phyloP scores from a whole-genome alignment of 2,329 filamentous ascomycete genomes.

The Cordyceps tenuipes region DNA sequence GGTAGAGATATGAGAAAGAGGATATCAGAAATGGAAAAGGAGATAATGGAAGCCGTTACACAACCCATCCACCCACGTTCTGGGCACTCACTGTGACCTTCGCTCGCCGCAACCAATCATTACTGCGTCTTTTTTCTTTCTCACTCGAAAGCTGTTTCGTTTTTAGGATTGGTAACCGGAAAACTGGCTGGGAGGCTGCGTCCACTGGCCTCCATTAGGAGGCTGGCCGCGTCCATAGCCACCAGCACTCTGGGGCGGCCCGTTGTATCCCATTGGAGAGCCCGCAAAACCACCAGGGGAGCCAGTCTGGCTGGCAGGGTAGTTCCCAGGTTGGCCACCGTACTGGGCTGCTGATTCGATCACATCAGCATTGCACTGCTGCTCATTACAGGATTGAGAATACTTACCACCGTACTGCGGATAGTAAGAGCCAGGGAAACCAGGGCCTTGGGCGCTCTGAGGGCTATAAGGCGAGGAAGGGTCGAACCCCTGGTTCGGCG shows the following conservation, averaged over 20 bases:
- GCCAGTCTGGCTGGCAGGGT: constrained; percentile 44
- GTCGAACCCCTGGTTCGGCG: constrained; percentile 70
- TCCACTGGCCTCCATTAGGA: constrained; percentile 46
- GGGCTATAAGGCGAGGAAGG: constrained; percentile 65
- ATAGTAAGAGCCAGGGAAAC: constrained; percentile 80
- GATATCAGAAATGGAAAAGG: constrained; percentile 14
- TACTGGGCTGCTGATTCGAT: constrained; percentile 36
- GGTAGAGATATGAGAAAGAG: constrained; percentile 5
- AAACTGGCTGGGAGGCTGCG: constrained; percentile 46
- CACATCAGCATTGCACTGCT: neutral
- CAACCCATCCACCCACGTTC: constrained; percentile 5
- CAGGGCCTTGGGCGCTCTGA: constrained; percentile 63
- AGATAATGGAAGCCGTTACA: constrained; percentile 6
- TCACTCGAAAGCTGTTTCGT: constrained; percentile 18
- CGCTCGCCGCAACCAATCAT: neutral
- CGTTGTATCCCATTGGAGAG: constrained; percentile 62
- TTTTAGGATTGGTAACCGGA: constrained; percentile 53
- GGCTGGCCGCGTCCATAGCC: constrained; percentile 74
- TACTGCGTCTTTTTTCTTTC: neutral
- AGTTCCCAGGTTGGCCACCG: constrained; percentile 60
- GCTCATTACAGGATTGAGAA: neutral
- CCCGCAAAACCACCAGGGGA: constrained; percentile 55
- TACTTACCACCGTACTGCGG: constrained; percentile 80
- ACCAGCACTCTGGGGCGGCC: constrained; percentile 63
- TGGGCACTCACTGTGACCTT: constrained; percentile 1